Percentiles rank a stretch among this genome's conserved stretches.
phyloP scores from a whole-genome alignment of 108 stramenopile genomes.

The Pseudonitzschia delicatissima region DNA sequence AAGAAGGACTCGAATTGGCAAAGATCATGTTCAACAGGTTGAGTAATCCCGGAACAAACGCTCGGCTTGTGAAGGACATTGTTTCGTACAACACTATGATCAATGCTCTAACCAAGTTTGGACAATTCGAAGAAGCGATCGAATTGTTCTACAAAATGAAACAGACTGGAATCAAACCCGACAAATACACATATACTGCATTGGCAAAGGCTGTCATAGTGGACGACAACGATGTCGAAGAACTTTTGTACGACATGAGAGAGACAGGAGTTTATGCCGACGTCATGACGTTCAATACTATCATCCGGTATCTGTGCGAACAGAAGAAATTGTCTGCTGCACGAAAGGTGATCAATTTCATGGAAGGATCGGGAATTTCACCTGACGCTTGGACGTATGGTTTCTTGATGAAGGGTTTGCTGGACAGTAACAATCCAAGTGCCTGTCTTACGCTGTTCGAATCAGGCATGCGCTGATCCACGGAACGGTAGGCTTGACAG shows the following conservation, averaged over 20 bases:
- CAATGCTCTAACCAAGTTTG: slow-evolving; percentile 50
- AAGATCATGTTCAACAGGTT: slow-evolving; percentile 63
- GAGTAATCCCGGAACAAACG: slow-evolving; percentile 22
- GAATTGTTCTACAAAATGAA: slow-evolving; percentile 57
- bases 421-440: slow-evolving; percentile 66
- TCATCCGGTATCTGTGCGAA: slow-evolving; percentile 67
- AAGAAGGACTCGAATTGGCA: slow-evolving; percentile 53
- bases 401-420: slow-evolving; percentile 73
- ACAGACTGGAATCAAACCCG: slow-evolving; percentile 53
- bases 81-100: slow-evolving; percentile 84
- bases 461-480: slow-evolving; percentile 60
- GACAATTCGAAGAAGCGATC: slow-evolving; percentile 57
- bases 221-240: slow-evolving; percentile 52
- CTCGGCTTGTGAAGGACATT: slow-evolving; percentile 38
- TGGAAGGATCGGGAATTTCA: slow-evolving; percentile 64
- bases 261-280: slow-evolving; percentile 63
- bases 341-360: slow-evolving; percentile 68
- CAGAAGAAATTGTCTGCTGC: slow-evolving; percentile 54
- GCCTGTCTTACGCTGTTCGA: slow-evolving; percentile 81
- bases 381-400: slow-evolving; percentile 85
- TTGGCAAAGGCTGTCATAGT: slow-evolving; percentile 71
- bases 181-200: slow-evolving; percentile 72
- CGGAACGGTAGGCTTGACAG: slow-evolving; percentile 67
- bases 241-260: slow-evolving; percentile 79
- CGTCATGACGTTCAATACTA: slow-evolving; percentile 68